Conservation (phyloP, 192 early-diverging fungal species). For the Linnemannia hyalina region DNA sequence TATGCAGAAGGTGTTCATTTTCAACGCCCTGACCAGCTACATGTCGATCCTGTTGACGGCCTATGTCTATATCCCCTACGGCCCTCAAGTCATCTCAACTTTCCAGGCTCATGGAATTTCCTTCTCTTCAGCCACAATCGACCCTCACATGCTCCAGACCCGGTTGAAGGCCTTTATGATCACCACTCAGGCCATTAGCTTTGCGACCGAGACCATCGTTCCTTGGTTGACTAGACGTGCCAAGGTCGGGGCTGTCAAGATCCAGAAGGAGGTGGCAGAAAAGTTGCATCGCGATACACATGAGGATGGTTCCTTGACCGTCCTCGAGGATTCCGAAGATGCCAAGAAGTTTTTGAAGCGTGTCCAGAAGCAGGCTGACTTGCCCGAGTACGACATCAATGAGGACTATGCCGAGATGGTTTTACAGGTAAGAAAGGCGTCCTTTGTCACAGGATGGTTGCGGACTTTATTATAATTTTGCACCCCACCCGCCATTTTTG, state of each 20-base stretch:
- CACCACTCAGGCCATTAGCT: constrained; percentile 85
- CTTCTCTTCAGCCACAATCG: constrained; percentile 60
- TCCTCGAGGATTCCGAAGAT: constrained; percentile 33
- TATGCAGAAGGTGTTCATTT: constrained; percentile 89
- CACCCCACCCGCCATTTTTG: not conserved
- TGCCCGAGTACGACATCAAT: constrained; percentile 87
- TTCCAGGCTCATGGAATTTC: constrained; percentile 59
- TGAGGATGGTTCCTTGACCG: constrained; percentile 2
- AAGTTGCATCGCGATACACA: constrained; percentile 23
- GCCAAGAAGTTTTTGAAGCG: constrained; percentile 64
- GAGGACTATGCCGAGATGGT: constrained; percentile 95
- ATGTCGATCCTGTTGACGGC: constrained; percentile 90
- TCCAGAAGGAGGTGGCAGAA: constrained; percentile 56
- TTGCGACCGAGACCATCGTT: constrained; percentile 79
- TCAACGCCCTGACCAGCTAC: constrained; percentile 86
- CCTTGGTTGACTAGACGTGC: constrained; percentile 74
- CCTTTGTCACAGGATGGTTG: not conserved
- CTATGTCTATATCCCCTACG: constrained; percentile 90
- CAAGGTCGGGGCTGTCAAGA: constrained; percentile 35
- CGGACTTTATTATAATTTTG: not conserved
- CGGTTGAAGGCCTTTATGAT: constrained; percentile 85
- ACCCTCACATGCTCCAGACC: constrained; percentile 66
- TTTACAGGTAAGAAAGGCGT: constrained; percentile 71
- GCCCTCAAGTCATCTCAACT: constrained; percentile 71
- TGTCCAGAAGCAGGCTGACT: constrained; percentile 68